These are phyloP conservation scores for Sistotremastrum niveocremeum DNA, from an alignment of 768 basidiomycete genomes.

Conservation along the genomic window DNA sequence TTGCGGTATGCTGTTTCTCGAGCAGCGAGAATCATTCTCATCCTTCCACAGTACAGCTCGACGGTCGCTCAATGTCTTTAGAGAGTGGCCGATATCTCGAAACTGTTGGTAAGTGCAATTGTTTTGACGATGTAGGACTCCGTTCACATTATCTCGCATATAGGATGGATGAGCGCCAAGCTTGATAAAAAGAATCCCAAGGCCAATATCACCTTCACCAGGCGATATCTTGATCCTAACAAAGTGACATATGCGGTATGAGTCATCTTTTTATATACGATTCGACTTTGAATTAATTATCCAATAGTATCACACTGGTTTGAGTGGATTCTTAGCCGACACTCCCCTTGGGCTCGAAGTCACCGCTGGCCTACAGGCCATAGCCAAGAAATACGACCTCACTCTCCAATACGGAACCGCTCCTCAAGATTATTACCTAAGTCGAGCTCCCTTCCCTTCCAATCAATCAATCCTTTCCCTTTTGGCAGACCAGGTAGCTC, in stretches of 20 bases:
- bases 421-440: slow-evolving; percentile 62
- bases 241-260: slow-evolving; percentile 60
- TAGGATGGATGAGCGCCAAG: slow-evolving; percentile 53
- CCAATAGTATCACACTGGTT: slow-evolving; percentile 50
- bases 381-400: slow-evolving; percentile 50
- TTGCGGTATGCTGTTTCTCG: slow-evolving; percentile 31
- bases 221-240: slow-evolving; percentile 73
- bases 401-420: slow-evolving; percentile 51
- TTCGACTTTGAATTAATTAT: neutral
- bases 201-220: slow-evolving; percentile 44
- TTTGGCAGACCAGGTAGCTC: slow-evolving; percentile 33
- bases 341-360: slow-evolving; percentile 40
- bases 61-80: slow-evolving; percentile 63
- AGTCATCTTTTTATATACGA: slow-evolving; percentile 5
- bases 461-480: slow-evolving; percentile 46
- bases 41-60: slow-evolving; percentile 38
- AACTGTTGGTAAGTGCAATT: slow-evolving; percentile 50
- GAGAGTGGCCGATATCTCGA: slow-evolving; percentile 89
- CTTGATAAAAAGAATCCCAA: slow-evolving; percentile 26
- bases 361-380: slow-evolving; percentile 36
- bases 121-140: neutral
- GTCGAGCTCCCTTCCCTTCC: slow-evolving; percentile 47
- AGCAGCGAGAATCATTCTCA: neutral
- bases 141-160: slow-evolving; percentile 1
- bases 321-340: slow-evolving; percentile 42